Evolutionary conservation across 768 basidiomycete genomes (phyloP).

Genomic region (Phanerochaete sordida): DNA sequence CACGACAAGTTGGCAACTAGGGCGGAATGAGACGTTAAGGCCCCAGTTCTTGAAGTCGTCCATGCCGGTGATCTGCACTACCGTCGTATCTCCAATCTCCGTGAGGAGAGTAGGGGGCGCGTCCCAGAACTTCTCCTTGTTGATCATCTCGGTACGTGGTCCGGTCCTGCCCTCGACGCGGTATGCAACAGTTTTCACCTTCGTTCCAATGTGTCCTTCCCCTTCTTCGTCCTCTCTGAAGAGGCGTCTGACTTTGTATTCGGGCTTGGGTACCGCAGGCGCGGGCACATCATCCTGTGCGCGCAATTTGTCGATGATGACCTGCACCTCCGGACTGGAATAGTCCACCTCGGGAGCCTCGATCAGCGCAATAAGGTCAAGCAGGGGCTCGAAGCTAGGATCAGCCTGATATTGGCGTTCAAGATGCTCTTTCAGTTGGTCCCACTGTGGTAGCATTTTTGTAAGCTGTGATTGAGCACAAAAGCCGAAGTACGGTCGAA

Average conservation of each 20-base stretch:
- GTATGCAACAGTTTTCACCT: neutral
- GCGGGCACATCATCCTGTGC: neutral
- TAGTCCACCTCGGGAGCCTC: neutral
- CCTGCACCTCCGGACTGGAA: neutral
- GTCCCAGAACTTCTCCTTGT: neutral
- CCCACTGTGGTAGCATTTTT: too few species aligned
- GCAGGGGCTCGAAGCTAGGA: too few species aligned
- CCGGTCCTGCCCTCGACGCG: neutral
- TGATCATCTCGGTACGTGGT: too few species aligned
- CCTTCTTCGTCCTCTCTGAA: neutral
- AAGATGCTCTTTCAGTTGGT: too few species aligned
- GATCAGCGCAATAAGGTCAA: neutral
- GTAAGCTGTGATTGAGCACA: too few species aligned
- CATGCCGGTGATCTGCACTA: neutral
- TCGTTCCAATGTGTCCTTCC: neutral
- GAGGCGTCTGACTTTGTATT: neutral
- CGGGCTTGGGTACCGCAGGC: neutral
- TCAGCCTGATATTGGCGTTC: too few species aligned
- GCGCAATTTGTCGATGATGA: neutral
- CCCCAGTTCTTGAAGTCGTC: slow-evolving; percentile 14
- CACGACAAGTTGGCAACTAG: slow-evolving; percentile 9
- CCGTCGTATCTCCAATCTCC: neutral
- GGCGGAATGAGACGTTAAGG: slow-evolving; percentile 2
- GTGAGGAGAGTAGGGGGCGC: neutral
- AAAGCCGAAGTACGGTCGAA: too few species aligned